Conservation (phyloP, 2,329 filamentous ascomycete genomes). For the Scopulariopsis brevicaulis region DNA sequence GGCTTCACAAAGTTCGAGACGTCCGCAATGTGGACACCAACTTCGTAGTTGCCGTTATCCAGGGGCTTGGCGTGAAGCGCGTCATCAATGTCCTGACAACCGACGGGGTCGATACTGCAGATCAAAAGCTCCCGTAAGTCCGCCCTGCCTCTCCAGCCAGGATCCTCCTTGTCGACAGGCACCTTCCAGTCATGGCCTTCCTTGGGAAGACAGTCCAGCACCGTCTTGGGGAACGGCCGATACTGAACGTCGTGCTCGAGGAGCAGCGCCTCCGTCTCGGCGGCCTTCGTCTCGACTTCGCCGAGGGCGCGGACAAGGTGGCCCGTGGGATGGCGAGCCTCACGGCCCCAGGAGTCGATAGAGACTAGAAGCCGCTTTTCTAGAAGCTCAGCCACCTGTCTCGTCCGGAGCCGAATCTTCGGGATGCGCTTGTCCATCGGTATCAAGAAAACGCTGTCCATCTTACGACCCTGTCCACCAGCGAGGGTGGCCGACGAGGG, state of each 20-base stretch:
- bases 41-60: constrained; percentile 88
- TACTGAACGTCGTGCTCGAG: constrained; percentile 98
- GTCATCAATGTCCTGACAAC: constrained; percentile 97
- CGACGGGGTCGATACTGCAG: constrained; percentile 93
- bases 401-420: constrained; percentile 85
- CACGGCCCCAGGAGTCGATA: constrained; percentile 90
- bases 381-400: constrained; percentile 78
- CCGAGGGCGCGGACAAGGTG: constrained; percentile 91
- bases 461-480: constrained; percentile 65
- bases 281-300: constrained; percentile 92
- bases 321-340: constrained; percentile 83
- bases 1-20: constrained; percentile 99
- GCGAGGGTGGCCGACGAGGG: constrained; percentile 68
- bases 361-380: constrained; percentile 88
- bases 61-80: constrained; percentile 78
- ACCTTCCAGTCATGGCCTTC: constrained; percentile 95
- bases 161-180: constrained; percentile 64
- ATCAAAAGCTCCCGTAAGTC: constrained; percentile 81
- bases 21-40: constrained; percentile 96
- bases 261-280: constrained; percentile 88
- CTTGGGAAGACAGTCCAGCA: constrained; percentile 80
- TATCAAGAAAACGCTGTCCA: constrained; percentile 88
- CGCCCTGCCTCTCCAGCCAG: constrained; percentile 74
- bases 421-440: constrained; percentile 98
- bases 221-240: constrained; percentile 88